phyloP scores from a whole-genome alignment of 106 monocot genomes.

The Xerophyta viscosa region DNA sequence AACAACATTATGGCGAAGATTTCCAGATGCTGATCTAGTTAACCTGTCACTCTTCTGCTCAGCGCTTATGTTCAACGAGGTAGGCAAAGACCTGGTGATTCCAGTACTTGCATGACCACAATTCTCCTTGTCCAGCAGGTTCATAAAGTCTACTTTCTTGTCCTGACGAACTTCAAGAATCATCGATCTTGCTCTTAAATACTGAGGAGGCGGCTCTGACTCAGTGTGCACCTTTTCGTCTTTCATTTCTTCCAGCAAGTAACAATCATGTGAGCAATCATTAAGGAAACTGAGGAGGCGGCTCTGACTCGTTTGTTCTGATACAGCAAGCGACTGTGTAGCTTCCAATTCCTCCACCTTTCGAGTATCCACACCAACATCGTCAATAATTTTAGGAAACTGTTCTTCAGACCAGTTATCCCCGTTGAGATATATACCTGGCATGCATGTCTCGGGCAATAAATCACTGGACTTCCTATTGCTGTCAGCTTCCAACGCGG shows the following conservation, averaged over 20 bases:
- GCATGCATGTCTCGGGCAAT: too few species aligned
- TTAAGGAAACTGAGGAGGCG: too few species aligned
- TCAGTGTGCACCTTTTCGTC: constrained; percentile 3
- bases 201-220: constrained; percentile 5
- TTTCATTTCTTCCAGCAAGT: constrained; percentile 8
- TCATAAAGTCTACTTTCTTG: constrained; percentile 10
- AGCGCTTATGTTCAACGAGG: constrained; percentile 8
- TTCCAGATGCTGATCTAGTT: constrained; percentile 2
- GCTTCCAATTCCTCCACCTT: too few species aligned
- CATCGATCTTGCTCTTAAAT: constrained; percentile 16
- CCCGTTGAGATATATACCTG: too few species aligned
- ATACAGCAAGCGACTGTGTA: too few species aligned
- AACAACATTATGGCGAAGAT: background rate
- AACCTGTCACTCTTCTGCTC: background rate
- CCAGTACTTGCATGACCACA: constrained; percentile 5
- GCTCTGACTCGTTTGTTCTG: too few species aligned
- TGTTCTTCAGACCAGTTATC: too few species aligned
- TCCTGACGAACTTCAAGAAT: constrained; percentile 12
- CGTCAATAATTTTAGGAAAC: too few species aligned
- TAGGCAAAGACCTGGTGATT: constrained; percentile 17
- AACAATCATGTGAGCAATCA: background rate
- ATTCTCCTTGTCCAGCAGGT: constrained; percentile 4
- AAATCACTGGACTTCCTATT: too few species aligned
- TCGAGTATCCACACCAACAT: too few species aligned
- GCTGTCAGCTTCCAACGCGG: constrained; percentile 12